phyloP scores from a whole-genome alignment of 768 basidiomycete genomes.

The Cubamyces lactineus region DNA sequence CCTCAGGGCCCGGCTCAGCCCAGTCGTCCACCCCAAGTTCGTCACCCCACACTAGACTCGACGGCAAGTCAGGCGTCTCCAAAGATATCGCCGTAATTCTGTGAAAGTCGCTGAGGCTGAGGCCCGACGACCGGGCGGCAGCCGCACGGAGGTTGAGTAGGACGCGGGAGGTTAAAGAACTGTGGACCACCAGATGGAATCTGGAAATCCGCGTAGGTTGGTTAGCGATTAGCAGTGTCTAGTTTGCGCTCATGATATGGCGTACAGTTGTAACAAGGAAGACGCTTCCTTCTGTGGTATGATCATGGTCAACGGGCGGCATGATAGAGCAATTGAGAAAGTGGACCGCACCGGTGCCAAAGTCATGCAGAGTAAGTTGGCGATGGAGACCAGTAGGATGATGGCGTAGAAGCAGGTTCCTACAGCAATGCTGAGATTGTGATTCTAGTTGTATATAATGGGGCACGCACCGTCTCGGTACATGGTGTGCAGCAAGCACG shows the following conservation, averaged over 20 bases:
- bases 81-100: neutral
- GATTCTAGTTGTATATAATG: too few species aligned
- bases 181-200: slow-evolving; percentile 11
- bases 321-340: neutral
- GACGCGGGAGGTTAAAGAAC: slow-evolving; percentile 18
- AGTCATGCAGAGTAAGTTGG: slow-evolving; percentile 12
- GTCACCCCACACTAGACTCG: too few species aligned
- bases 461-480: slow-evolving; percentile 15
- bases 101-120: neutral
- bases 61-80: neutral
- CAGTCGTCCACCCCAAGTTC: too few species aligned
- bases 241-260: too few species aligned
- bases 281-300: neutral
- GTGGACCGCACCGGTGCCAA: slow-evolving; percentile 5
- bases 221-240: neutral
- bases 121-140: slow-evolving; percentile 2
- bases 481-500: slow-evolving; percentile 3
- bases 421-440: neutral
- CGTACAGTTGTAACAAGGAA: slow-evolving; percentile 3
- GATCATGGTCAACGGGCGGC: neutral
- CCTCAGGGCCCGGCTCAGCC: too few species aligned
- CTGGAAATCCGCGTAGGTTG: neutral
- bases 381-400: slow-evolving; percentile 4
- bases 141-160: slow-evolving; percentile 18
- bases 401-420: slow-evolving; percentile 9